These are phyloP conservation scores for Cercospora sp. DNA, from an alignment of 2,329 filamentous ascomycete species.

Conservation along the genomic window DNA sequence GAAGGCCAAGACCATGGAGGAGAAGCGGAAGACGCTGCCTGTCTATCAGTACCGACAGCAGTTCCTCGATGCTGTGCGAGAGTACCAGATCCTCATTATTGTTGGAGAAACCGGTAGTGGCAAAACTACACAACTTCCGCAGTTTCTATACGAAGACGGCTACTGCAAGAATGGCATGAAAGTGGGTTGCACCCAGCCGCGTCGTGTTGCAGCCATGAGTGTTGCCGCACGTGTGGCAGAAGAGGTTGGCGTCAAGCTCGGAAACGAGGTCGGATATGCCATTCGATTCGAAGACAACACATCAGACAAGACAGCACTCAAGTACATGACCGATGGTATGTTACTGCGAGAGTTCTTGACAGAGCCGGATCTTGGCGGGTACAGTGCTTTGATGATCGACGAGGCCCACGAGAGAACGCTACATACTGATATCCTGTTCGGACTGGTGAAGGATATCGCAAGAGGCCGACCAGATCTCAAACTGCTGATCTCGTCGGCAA, in stretches of 20 bases:
- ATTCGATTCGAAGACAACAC: slow-evolving; percentile 95
- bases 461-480: slow-evolving; percentile 82
- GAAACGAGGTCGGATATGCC: slow-evolving; percentile 88
- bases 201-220: slow-evolving; percentile 94
- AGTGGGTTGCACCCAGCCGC: slow-evolving; percentile 89
- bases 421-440: slow-evolving; percentile 85
- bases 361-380: slow-evolving; percentile 77
- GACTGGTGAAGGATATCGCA: slow-evolving; percentile 84
- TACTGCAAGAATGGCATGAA: slow-evolving; percentile 82
- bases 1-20: slow-evolving; percentile 83
- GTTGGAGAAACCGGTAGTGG: slow-evolving; percentile 94
- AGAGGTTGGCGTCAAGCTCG: slow-evolving; percentile 86
- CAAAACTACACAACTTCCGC: slow-evolving; percentile 92
- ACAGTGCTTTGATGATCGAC: slow-evolving; percentile 91
- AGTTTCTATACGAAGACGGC: slow-evolving; percentile 89
- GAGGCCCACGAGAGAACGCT: slow-evolving; percentile 95
- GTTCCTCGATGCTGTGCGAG: slow-evolving; percentile 79
- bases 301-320: slow-evolving; percentile 84
- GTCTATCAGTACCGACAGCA: slow-evolving; percentile 86
- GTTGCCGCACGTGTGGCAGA: slow-evolving; percentile 95
- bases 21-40: slow-evolving; percentile 84
- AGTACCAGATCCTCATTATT: slow-evolving; percentile 86
- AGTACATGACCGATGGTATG: slow-evolving; percentile 98
- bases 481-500: slow-evolving; percentile 88
- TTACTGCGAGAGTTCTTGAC: slow-evolving; percentile 85